Evolutionary conservation across 2,329 filamentous ascomycete genomes (phyloP).

Genomic region (Microcera coccophila): DNA sequence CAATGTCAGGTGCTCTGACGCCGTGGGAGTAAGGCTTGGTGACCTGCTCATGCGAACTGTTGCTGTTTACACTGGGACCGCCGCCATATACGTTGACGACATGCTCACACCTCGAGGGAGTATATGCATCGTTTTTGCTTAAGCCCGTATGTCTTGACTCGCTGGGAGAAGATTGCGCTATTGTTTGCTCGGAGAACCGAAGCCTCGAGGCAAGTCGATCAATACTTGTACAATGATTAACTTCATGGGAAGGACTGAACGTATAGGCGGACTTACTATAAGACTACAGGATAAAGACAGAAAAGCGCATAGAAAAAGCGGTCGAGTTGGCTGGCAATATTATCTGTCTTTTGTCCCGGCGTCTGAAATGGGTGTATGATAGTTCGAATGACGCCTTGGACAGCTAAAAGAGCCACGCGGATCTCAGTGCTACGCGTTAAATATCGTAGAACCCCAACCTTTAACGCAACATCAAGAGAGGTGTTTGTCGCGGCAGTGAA

Average conservation of each 20-base stretch:
- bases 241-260: accelerated
- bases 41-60: constrained; percentile 23
- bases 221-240: constrained; percentile 18
- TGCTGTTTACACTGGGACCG: constrained; percentile 5
- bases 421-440: constrained; percentile 40
- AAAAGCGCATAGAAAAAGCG: constrained; percentile 41
- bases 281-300: constrained; percentile 39
- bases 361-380: constrained; percentile 40
- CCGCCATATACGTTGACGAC: constrained; percentile 22
- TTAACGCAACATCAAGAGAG: constrained; percentile 26
- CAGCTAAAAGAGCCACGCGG: constrained; percentile 35
- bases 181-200: constrained; percentile 24
- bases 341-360: constrained; percentile 34
- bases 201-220: constrained; percentile 35
- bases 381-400: constrained; percentile 38
- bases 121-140: constrained; percentile 14
- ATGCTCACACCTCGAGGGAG: constrained; percentile 20
- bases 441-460: constrained; percentile 36
- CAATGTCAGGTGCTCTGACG: constrained; percentile 19
- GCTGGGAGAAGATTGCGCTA: constrained; percentile 18
- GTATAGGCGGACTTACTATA: constrained; percentile 39
- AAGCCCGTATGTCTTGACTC: constrained; percentile 11
- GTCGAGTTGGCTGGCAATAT: constrained; percentile 36
- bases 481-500: constrained; percentile 33
- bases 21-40: constrained; percentile 17